Conservation (phyloP, 306 rosid species). For the Sindora glabra region DNA sequence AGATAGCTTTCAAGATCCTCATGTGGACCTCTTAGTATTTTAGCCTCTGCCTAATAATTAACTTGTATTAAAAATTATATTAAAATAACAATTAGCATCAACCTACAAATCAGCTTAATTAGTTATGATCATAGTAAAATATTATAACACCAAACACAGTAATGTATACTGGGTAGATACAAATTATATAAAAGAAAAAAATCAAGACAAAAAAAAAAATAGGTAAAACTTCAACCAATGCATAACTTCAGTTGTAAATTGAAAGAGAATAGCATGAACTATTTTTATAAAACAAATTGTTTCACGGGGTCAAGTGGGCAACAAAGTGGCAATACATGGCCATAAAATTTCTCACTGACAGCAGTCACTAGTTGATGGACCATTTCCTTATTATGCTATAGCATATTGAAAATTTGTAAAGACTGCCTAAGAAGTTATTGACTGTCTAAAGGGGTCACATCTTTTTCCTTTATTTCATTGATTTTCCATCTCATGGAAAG, state of each 20-base stretch:
- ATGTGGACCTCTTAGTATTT: constrained; percentile 87
- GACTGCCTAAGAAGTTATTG: not conserved
- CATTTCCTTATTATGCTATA: not conserved
- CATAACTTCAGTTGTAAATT: not conserved
- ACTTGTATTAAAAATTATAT: constrained; percentile 5
- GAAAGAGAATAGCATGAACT: not conserved
- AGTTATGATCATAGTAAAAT: not conserved
- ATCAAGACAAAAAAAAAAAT: not conserved
- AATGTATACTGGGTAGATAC: too few relatives aligned
- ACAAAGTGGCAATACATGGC: not conserved
- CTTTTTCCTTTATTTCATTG: not conserved
- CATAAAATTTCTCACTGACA: not conserved
- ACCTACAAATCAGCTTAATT: not conserved
- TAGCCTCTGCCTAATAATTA: constrained; percentile 82
- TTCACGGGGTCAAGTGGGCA: not conserved
- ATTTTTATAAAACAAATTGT: too few relatives aligned
- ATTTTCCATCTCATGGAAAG: not conserved
- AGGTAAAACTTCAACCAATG: not conserved
- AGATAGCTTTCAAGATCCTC: constrained; percentile 92
- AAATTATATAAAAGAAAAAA: not conserved
- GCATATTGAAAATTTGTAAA: not conserved
- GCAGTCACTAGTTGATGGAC: not conserved
- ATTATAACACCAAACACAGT: too few relatives aligned
- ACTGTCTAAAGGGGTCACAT: not conserved
- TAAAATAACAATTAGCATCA: not conserved